Conservation (phyloP, 306 rosid species). For the Fagus crenata region DNA sequence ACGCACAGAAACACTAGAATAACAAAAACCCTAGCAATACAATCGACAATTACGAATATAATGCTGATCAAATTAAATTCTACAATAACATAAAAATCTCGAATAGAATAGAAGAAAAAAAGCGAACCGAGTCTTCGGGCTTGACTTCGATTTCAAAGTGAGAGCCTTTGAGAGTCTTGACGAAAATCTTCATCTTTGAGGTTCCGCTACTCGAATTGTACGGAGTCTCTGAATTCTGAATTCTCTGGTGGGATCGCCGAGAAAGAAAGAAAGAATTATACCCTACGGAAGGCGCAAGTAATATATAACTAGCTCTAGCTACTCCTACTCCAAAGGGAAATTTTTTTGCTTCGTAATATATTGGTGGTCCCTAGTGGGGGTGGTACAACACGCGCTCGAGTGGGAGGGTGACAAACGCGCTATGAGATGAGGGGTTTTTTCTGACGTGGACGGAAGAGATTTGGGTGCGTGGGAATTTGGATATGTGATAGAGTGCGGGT, state of each 20-base stretch:
- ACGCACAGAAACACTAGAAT: neutral
- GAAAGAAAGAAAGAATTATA: slow-evolving; percentile 22
- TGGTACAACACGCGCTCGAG: slow-evolving; percentile 7
- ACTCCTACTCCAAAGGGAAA: no score
- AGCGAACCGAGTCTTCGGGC: slow-evolving; percentile 63
- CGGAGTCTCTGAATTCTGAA: slow-evolving; percentile 27
- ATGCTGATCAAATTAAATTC: slow-evolving; percentile 16
- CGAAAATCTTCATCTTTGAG: slow-evolving; percentile 77
- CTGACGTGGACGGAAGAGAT: neutral
- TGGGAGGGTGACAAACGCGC: neutral
- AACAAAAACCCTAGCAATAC: slow-evolving; percentile 3
- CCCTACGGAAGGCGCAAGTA: slow-evolving; percentile 39
- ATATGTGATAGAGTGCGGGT: neutral
- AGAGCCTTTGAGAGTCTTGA: slow-evolving; percentile 83
- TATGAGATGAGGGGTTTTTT: neutral
- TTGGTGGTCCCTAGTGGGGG: neutral
- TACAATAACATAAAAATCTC: neutral
- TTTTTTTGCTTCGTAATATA: slow-evolving; percentile 23
- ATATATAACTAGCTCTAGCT: no score
- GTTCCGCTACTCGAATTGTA: slow-evolving; percentile 26
- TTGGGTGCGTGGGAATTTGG: neutral
- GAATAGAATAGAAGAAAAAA: neutral
- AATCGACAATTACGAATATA: slow-evolving; percentile 15
- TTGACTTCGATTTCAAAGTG: slow-evolving; percentile 88
- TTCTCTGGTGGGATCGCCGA: no score